Evolutionary conservation across 176 grass and related monocot genomes (phyloP).

Genomic region (Coix lacrymajobi): DNA sequence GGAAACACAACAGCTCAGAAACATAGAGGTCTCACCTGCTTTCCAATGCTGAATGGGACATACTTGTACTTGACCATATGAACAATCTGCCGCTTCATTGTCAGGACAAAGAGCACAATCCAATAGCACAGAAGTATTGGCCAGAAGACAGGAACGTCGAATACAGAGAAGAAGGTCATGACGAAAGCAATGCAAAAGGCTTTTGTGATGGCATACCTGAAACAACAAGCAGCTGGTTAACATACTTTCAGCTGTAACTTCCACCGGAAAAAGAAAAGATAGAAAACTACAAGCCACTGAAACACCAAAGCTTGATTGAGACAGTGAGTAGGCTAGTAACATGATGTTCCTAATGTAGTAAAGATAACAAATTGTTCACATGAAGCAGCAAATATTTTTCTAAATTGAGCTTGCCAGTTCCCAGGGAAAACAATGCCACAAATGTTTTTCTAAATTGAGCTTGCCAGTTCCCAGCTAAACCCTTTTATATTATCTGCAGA

Average conservation of each 20-base stretch:
- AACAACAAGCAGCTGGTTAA: conserved; percentile 23
- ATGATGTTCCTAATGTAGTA: neutral
- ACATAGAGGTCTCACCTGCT: conserved; percentile 57
- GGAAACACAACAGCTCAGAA: neutral
- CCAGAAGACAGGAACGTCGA: conserved; percentile 92
- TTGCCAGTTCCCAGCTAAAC: neutral
- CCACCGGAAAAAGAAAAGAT: neutral
- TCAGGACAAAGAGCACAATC: conserved; percentile 79
- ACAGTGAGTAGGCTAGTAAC: neutral
- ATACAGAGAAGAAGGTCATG: conserved; percentile 90
- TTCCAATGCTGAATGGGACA: conserved; percentile 70
- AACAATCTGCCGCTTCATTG: conserved; percentile 84
- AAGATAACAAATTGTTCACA: neutral
- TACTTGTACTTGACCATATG: conserved; percentile 92
- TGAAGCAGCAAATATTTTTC: neutral
- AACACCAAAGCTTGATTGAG: neutral
- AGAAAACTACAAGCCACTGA: neutral
- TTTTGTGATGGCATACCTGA: conserved; percentile 84
- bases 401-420: neutral
- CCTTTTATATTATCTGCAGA: neutral
- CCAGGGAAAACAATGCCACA: neutral
- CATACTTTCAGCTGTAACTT: neutral
- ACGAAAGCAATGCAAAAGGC: conserved; percentile 76
- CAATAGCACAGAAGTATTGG: conserved; percentile 84
- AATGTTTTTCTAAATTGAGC: neutral